A percentile compares a stretch with the other conserved stretches of the same genome.
Conservation (phyloP, 1,284 basidiomycete species). For the Apiotrichum veenhuisii region DNA sequence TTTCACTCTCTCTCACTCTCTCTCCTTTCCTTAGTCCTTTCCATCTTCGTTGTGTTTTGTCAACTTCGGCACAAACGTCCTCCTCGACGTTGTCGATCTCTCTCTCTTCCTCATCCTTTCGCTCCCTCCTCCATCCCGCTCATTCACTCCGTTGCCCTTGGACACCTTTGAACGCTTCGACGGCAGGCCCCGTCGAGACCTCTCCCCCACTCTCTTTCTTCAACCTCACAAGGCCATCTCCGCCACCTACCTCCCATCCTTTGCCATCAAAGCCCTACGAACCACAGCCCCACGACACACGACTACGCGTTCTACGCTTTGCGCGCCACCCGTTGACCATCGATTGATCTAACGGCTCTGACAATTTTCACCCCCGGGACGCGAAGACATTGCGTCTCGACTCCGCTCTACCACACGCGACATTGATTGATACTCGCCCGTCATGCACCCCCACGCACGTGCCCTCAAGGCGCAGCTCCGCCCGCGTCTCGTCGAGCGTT, state of each 20-base stretch:
- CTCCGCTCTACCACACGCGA: too few relatives aligned
- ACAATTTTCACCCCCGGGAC: too few relatives aligned
- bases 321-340: too few relatives aligned
- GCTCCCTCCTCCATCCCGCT: neutral
- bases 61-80: too few relatives aligned
- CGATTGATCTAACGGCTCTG: too few relatives aligned
- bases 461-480: neutral
- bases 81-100: too few relatives aligned
- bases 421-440: too few relatives aligned
- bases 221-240: neutral
- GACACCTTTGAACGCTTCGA: neutral
- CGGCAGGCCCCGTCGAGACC: constrained; percentile 1
- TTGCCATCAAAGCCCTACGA: too few relatives aligned
- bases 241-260: neutral
- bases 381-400: too few relatives aligned
- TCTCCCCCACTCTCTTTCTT: neutral
- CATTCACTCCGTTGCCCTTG: neutral
- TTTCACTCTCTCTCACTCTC: neutral
- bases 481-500: neutral
- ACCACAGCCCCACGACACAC: neutral
- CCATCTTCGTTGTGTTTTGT: too few relatives aligned
- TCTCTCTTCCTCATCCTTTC: neutral
- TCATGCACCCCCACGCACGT: neutral
- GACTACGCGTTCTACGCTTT: too few relatives aligned
- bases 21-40: neutral